Conservation (phyloP, 2,329 filamentous ascomycete genomes). For the Stagonosporopsis rhizophila region DNA sequence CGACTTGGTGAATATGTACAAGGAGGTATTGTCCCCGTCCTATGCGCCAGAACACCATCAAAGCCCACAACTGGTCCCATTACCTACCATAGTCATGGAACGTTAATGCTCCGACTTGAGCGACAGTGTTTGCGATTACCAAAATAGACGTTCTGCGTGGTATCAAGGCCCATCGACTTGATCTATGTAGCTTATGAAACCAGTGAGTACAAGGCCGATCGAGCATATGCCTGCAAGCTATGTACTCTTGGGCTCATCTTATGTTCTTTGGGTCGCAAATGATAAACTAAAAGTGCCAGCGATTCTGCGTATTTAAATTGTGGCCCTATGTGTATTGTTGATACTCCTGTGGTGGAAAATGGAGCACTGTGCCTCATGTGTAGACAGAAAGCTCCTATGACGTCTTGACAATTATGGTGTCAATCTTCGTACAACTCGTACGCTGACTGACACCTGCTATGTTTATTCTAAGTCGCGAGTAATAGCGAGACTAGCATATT, state of each 20-base stretch:
- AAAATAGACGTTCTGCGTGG: neutral
- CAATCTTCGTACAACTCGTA: too few relatives aligned
- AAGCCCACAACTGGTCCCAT: neutral
- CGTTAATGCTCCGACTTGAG: neutral
- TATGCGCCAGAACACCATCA: too few relatives aligned
- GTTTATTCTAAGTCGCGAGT: neutral
- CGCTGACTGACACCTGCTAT: too few relatives aligned
- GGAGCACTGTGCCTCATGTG: too few relatives aligned
- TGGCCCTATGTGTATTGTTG: too few relatives aligned
- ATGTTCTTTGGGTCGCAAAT: neutral
- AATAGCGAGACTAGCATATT: neutral
- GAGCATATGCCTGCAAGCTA: neutral
- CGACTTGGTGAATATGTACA: too few relatives aligned
- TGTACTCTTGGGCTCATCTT: neutral
- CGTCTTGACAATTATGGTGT: too few relatives aligned
- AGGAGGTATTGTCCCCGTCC: too few relatives aligned
- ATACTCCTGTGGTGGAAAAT: too few relatives aligned
- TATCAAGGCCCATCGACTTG: neutral
- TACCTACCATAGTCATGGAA: neutral
- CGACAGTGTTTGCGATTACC: neutral
- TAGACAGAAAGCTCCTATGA: too few relatives aligned
- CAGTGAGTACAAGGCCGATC: neutral
- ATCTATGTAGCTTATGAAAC: neutral
- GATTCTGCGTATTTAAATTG: neutral
- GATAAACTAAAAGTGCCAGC: neutral